phyloP scores from a whole-genome alignment of 805 yeast genomes.

The Pichia manshurica region DNA sequence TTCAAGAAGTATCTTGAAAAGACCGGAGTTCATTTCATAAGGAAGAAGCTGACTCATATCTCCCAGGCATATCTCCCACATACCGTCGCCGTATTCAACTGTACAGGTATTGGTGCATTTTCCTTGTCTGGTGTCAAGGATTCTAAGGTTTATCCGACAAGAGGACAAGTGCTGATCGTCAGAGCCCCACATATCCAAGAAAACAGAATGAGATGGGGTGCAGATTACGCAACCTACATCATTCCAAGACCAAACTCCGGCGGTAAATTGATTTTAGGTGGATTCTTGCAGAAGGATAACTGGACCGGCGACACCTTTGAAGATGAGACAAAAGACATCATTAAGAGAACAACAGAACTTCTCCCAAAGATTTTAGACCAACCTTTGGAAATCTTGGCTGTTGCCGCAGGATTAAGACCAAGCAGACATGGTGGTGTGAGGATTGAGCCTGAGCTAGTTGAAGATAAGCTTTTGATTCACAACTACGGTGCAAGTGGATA shows the following conservation, averaged over 20 bases:
- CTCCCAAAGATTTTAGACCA: conserved; percentile 43
- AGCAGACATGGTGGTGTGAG: conserved; percentile 71
- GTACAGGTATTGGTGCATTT: conserved; percentile 70
- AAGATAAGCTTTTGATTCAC: conserved; percentile 49
- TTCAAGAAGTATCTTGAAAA: conserved; percentile 39
- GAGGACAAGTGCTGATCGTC: conserved; percentile 76
- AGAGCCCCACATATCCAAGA: conserved; percentile 62
- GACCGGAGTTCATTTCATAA: conserved; percentile 46
- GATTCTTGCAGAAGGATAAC: conserved; percentile 59
- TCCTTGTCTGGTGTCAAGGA: conserved; percentile 63
- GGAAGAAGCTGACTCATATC: conserved; percentile 46
- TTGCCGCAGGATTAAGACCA: conserved; percentile 73
- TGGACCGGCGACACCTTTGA: conserved; percentile 57
- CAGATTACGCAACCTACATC: conserved; percentile 55
- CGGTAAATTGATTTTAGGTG: conserved; percentile 70
- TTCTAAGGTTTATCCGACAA: conserved; percentile 55
- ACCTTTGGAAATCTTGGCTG: conserved; percentile 50
- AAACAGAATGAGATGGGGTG: conserved; percentile 59
- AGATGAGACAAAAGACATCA: conserved; percentile 54
- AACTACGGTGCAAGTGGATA: conserved; percentile 68
- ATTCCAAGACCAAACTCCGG: conserved; percentile 67
- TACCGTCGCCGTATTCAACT: conserved; percentile 57
- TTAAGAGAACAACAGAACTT: conserved; percentile 49
- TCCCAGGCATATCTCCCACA: conserved; percentile 44
- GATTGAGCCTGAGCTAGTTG: conserved; percentile 48